Percentiles rank a stretch among this genome's conserved stretches.
phyloP scores from a whole-genome alignment of 2,329 filamentous ascomycete genomes.

The Calonectria naviculata region DNA sequence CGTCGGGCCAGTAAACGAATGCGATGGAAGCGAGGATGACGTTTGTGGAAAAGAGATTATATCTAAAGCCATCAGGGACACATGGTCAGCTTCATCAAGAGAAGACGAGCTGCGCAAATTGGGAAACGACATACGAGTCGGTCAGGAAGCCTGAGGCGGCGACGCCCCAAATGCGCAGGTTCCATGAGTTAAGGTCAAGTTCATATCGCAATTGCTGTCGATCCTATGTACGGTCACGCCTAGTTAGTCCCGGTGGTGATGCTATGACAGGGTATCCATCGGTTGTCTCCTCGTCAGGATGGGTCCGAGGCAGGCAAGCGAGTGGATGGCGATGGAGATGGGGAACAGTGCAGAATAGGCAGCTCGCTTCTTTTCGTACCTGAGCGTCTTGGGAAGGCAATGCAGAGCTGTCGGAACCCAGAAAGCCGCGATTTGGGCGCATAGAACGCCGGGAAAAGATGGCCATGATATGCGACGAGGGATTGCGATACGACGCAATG shows the following conservation, averaged over 20 bases:
- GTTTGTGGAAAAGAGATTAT: conserved; percentile 66
- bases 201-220: conserved; percentile 64
- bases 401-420: conserved; percentile 63
- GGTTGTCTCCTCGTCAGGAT: neutral
- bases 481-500: conserved; percentile 30
- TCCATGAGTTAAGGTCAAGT: conserved; percentile 65
- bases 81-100: neutral
- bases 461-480: conserved; percentile 41
- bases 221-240: conserved; percentile 49
- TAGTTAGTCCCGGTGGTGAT: conserved; percentile 25
- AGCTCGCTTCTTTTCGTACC: conserved; percentile 46
- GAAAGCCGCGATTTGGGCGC: conserved; percentile 60
- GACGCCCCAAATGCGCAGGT: conserved; percentile 64
- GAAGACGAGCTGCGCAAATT: neutral
- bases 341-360: conserved; percentile 1
- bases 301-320: conserved; percentile 14
- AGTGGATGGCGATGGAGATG: neutral
- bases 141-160: conserved; percentile 66
- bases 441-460: conserved; percentile 41
- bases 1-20: conserved; percentile 63
- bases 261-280: conserved; percentile 25
- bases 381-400: conserved; percentile 60
- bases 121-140: conserved; percentile 55
- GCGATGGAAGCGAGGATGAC: conserved; percentile 64
- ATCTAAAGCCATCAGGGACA: conserved; percentile 46